Evolutionary conservation across 2,329 filamentous ascomycete species (phyloP).

Genomic region (Penicillium brevicompactum): DNA sequence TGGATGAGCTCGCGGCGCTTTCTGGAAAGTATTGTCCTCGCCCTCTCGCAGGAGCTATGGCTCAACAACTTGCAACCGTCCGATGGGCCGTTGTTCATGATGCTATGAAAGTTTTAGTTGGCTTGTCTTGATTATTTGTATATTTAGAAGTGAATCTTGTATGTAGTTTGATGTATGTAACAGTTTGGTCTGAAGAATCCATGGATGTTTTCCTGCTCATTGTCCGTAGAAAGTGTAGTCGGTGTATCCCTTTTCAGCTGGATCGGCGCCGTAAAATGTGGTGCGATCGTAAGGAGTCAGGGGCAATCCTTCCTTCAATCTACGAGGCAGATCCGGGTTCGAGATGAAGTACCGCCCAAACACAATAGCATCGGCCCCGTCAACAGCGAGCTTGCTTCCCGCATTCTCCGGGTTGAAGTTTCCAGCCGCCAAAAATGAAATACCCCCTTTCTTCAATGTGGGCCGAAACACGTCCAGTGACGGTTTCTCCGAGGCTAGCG

Average conservation of each 20-base stretch:
- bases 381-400: conserved; percentile 17
- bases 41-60: conserved; percentile 59
- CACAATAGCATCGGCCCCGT: conserved; percentile 32
- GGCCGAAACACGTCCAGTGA: conserved; percentile 47
- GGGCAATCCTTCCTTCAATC: conserved; percentile 38
- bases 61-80: conserved; percentile 57
- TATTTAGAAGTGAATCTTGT: not conserved
- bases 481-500: conserved; percentile 32
- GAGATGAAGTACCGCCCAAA: conserved; percentile 46
- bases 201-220: not conserved
- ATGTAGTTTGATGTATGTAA: not conserved
- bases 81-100: conserved; percentile 66
- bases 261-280: conserved; percentile 44
- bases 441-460: conserved; percentile 42
- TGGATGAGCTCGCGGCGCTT: conserved; percentile 38
- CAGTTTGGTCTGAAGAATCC: not conserved
- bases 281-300: conserved; percentile 43
- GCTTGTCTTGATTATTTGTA: conserved; percentile 17
- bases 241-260: conserved; percentile 37
- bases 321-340: conserved; percentile 47
- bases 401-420: conserved; percentile 29
- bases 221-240: conserved; percentile 41
- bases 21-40: conserved; percentile 53
- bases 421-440: conserved; percentile 40
- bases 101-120: conserved; percentile 58